A percentile compares a stretch with the other conserved stretches of the same genome.
Evolutionary conservation across 2,329 filamentous ascomycete species (phyloP).

Genomic region (Cladosporium sp.): DNA sequence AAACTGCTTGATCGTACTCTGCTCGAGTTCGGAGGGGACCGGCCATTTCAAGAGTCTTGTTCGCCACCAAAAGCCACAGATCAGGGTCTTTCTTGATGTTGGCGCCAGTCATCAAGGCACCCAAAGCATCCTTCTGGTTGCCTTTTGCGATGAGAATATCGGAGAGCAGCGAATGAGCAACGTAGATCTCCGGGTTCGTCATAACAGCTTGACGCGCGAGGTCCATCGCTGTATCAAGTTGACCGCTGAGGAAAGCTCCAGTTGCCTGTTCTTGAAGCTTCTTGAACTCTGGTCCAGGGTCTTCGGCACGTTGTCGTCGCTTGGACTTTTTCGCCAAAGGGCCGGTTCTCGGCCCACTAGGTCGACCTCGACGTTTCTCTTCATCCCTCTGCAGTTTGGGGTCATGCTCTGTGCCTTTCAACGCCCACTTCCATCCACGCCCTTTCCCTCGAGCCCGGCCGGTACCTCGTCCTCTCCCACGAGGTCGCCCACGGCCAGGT

Average conservation of each 20-base stretch:
- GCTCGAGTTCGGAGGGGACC: slow-evolving; percentile 43
- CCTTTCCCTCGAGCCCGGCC: slow-evolving; percentile 28
- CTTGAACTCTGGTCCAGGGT: slow-evolving; percentile 71
- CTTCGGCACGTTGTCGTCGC: slow-evolving; percentile 47
- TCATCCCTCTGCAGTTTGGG: slow-evolving; percentile 24
- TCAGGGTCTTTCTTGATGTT: slow-evolving; percentile 54
- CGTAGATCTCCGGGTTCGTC: slow-evolving; percentile 63
- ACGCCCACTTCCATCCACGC: slow-evolving; percentile 33
- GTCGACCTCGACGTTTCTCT: slow-evolving; percentile 25
- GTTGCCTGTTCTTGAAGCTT: slow-evolving; percentile 66
- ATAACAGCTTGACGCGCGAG: slow-evolving; percentile 51
- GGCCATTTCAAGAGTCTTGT: slow-evolving; percentile 53
- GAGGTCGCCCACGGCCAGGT: slow-evolving; percentile 3
- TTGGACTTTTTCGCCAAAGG: slow-evolving; percentile 28
- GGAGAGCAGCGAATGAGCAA: slow-evolving; percentile 60
- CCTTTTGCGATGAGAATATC: slow-evolving; percentile 59
- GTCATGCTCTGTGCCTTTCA: slow-evolving; percentile 38
- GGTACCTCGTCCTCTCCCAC: slow-evolving; percentile 23
- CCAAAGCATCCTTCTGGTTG: slow-evolving; percentile 57
- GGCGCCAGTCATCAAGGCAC: slow-evolving; percentile 59
- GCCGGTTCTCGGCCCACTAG: slow-evolving; percentile 17
- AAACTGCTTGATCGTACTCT: slow-evolving; percentile 50
- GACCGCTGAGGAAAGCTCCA: slow-evolving; percentile 63
- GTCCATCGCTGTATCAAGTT: slow-evolving; percentile 61
- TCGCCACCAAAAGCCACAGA: slow-evolving; percentile 60